Conservation (phyloP, 257 asterid species). For the Nicotiana benthamiana region DNA sequence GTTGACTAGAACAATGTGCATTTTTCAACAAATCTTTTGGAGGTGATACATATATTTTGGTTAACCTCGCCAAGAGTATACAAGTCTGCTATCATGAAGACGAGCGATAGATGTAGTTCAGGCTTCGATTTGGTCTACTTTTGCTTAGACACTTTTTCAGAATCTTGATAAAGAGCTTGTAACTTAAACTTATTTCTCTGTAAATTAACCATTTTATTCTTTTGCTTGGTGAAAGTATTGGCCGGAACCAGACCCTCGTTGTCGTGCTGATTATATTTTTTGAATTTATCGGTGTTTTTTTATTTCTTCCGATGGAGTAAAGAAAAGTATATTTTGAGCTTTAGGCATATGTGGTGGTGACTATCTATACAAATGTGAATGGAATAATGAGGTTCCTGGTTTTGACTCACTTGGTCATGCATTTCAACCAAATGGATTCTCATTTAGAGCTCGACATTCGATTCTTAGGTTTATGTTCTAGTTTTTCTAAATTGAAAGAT, state of each 20-base stretch:
- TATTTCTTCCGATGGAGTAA: neutral
- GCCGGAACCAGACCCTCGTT: neutral
- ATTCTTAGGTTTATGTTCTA: neutral
- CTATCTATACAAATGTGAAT: neutral
- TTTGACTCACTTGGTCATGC: neutral
- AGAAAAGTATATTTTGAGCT: neutral
- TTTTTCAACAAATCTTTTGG: conserved; percentile 8
- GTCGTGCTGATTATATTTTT: neutral
- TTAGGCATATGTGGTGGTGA: no score
- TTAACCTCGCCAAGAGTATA: neutral
- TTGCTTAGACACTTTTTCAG: neutral
- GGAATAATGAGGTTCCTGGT: neutral
- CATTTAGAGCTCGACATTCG: neutral
- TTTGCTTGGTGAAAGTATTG: neutral
- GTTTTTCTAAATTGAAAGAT: neutral
- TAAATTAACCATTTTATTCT: neutral
- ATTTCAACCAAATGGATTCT: neutral
- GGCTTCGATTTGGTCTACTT: neutral
- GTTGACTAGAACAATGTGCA: conserved; percentile 19
- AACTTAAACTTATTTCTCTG: neutral
- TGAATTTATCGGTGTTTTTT: neutral
- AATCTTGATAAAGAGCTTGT: neutral
- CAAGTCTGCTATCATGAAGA: neutral
- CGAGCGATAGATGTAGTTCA: neutral
- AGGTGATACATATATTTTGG: neutral